Conservation (phyloP, 805 yeast genomes). For the Ogataea chonburiensis region DNA sequence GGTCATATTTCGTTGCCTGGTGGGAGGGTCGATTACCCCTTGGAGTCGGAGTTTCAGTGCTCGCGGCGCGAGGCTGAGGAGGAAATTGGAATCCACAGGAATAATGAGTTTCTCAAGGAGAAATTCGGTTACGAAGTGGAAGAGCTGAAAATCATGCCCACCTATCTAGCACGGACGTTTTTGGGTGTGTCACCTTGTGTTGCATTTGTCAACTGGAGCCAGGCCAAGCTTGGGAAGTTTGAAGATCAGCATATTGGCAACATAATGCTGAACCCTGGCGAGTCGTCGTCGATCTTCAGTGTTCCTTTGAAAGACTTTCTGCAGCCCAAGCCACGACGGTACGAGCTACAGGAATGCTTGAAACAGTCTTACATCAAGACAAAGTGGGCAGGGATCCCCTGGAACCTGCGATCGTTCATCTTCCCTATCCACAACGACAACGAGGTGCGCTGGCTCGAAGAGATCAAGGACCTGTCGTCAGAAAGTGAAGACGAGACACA, state of each 20-base stretch:
- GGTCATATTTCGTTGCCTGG: constrained; percentile 95
- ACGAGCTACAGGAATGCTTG: constrained; percentile 34
- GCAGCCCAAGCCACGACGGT: constrained; percentile 32
- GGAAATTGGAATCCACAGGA: constrained; percentile 71
- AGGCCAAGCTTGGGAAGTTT: constrained; percentile 25
- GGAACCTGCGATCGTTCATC: constrained; percentile 61
- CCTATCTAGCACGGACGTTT: constrained; percentile 78
- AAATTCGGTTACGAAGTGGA: constrained; percentile 59
- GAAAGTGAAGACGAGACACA: constrained; percentile 47
- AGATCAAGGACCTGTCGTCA: constrained; percentile 57
- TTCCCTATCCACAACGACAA: constrained; percentile 53
- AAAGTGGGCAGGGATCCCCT: constrained; percentile 71
- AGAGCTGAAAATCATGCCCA: constrained; percentile 63
- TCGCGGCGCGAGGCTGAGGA: constrained; percentile 84
- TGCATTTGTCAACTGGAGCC: constrained; percentile 53
- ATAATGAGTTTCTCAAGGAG: constrained; percentile 42
- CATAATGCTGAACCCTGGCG: constrained; percentile 69
- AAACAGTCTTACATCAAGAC: constrained; percentile 37
- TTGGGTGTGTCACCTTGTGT: constrained; percentile 81
- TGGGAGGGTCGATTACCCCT: constrained; percentile 75
- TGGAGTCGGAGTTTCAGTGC: constrained; percentile 66
- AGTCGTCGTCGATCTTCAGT: constrained; percentile 66
- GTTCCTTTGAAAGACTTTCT: constrained; percentile 65
- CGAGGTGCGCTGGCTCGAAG: constrained; percentile 65
- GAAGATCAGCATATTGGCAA: constrained; percentile 33